Evolutionary conservation across 371 early-diverging fungal species (phyloP), one percentile per base, ranked within the genome.

Genomic region (Capillidium rhysosporum): DNA sequence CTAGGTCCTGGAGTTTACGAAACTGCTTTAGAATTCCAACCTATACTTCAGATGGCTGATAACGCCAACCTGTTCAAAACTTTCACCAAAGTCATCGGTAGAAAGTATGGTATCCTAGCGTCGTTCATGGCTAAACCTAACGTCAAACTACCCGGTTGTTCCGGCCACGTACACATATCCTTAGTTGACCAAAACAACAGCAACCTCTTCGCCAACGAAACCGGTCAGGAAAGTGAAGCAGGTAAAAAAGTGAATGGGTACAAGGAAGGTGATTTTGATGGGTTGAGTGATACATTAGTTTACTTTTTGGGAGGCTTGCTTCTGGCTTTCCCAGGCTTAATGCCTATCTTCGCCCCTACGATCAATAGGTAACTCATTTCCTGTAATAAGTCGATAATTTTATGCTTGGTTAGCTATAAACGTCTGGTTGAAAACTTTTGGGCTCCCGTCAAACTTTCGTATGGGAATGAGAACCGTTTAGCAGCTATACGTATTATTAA

Each of bases 91-190:
- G 80, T 82, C 57, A 69, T 86, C 14, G 86, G 80, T 0, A 45
- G 79, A 28, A 67, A 77, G 46, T 72, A 77, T 55, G 76, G 77
- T 1, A 65, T 86, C 46, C 77, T 82, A 68, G 69, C 86, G 7
- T 77, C 78, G 0, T 89, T 89, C 62, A 86, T 89, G 89, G 86
- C 87, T 10, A 89, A 89, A 53, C 89, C 89, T 1, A 73, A 79
- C 59, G 52, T 59, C 4, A 68, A 75, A 43, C 63, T 77, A 29
- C 85, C 87, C 0, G 89, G 89, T 0, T 86, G 86, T 57, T 82
- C 83, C 34, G 89, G 87, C 8, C 89, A 86, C 61, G 65, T 82
- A 40, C 89, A 89, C 63, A 74, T 89, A 56, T 77, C 77, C 46
- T 64, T 84, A 29, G 73, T 68, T 18, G 63, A 77, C 47, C 49